Conservation (phyloP, 2,329 filamentous ascomycete species). For the Triangularia verruculosa region DNA sequence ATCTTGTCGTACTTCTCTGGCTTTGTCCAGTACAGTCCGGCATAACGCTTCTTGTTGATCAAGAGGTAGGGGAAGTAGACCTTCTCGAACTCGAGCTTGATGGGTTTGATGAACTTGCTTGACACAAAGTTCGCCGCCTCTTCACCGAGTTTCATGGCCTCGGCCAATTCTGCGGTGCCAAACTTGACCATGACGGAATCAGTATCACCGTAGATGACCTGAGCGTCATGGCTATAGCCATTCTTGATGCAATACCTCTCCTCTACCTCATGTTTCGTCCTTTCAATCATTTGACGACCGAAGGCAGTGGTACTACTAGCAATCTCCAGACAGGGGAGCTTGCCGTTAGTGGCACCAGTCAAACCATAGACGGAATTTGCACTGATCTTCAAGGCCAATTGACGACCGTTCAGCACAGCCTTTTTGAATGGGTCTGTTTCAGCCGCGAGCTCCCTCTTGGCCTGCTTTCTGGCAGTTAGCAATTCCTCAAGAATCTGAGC, state of each 20-base stretch:
- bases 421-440: constrained; percentile 98
- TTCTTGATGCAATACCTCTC: constrained; percentile 86
- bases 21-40: constrained; percentile 95
- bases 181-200: constrained; percentile 99
- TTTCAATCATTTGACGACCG: constrained; percentile 98
- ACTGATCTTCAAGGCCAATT: constrained; percentile 91
- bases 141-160: constrained; percentile 92
- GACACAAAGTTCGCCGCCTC: constrained; percentile 89
- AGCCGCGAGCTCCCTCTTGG: constrained; percentile 81
- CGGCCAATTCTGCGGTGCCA: constrained; percentile 78
- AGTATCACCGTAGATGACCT: constrained; percentile 98
- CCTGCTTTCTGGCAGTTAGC: constrained; percentile 85
- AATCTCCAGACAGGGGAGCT: constrained; percentile 90
- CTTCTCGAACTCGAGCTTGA: constrained; percentile 99
- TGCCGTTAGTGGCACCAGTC: constrained; percentile 93
- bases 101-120: constrained; percentile 88
- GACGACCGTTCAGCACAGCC: constrained; percentile 94
- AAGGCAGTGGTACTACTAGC: constrained; percentile 97
- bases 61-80: constrained; percentile 97
- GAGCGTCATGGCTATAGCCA: constrained; percentile 88
- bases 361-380: constrained; percentile 98
- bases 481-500: constrained; percentile 96
- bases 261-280: constrained; percentile 94
- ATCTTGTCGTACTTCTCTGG: constrained; percentile 97
- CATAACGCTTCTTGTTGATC: constrained; percentile 99